These are phyloP conservation scores for Cadophora malorum DNA, from an alignment of 2,329 filamentous ascomycete species.

Conservation along the genomic window DNA sequence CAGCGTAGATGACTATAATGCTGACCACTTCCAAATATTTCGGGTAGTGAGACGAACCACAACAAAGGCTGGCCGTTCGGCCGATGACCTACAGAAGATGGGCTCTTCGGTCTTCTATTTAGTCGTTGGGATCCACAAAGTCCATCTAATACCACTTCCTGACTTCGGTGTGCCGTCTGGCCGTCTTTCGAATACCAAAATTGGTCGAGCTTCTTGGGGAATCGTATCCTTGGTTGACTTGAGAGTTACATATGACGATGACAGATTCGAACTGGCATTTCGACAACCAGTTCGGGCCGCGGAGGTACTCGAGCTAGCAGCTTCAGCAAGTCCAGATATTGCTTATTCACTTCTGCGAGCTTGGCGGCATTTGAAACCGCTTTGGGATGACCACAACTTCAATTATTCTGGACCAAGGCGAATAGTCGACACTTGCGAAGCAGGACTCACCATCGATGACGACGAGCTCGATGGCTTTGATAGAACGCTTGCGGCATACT, in stretches of 20 bases:
- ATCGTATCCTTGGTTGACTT: conserved; percentile 67
- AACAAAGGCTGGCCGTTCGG: conserved; percentile 61
- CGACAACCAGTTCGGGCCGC: conserved; percentile 61
- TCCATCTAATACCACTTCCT: conserved; percentile 71
- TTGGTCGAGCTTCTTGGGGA: conserved; percentile 58
- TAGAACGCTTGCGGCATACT: conserved; percentile 72
- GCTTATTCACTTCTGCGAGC: conserved; percentile 65
- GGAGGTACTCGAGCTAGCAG: conserved; percentile 65
- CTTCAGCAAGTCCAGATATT: conserved; percentile 68
- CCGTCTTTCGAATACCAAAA: conserved; percentile 51
- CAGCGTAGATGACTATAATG: conserved; percentile 71
- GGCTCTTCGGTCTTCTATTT: conserved; percentile 71
- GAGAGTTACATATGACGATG: conserved; percentile 65
- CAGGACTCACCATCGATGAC: conserved; percentile 55
- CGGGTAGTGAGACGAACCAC: conserved; percentile 68
- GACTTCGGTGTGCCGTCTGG: conserved; percentile 60
- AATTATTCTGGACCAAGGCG: conserved; percentile 64
- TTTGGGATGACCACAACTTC: conserved; percentile 69
- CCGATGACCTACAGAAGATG: conserved; percentile 70
- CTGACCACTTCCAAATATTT: conserved; percentile 70
- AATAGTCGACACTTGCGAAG: conserved; percentile 55
- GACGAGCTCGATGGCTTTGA: conserved; percentile 68
- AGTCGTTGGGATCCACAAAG: conserved; percentile 71
- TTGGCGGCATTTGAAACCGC: conserved; percentile 67
- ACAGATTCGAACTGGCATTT: conserved; percentile 71